Evolutionary conservation across 1,284 basidiomycete genomes (phyloP).

Genomic region (Ustanciosporium gigantosporum): DNA sequence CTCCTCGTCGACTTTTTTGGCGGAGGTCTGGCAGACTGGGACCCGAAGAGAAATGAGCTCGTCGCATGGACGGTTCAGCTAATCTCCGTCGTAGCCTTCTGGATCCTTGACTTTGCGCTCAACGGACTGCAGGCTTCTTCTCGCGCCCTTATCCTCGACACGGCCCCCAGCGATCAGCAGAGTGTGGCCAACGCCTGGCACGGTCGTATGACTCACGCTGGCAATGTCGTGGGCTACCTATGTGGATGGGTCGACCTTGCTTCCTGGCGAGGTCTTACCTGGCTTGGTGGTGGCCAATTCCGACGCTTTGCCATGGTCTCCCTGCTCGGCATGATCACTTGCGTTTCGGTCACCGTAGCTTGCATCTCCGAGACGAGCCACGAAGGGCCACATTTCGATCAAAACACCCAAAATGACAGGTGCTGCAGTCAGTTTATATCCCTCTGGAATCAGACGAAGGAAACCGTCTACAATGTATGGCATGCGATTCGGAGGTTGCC

Average conservation of each 20-base stretch:
- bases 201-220: conserved; percentile 66
- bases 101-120: conserved; percentile 89
- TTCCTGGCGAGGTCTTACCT: conserved; percentile 72
- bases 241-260: conserved; percentile 82
- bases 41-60: conserved; percentile 68
- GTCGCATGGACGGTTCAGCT: conserved; percentile 30
- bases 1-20: conserved; percentile 78
- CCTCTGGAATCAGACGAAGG: conserved; percentile 3
- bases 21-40: conserved; percentile 84
- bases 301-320: conserved; percentile 89
- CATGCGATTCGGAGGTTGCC: conserved; percentile 45
- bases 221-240: conserved; percentile 56
- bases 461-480: conserved; percentile 38
- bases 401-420: neutral
- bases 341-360: conserved; percentile 84
- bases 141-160: conserved; percentile 85
- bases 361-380: conserved; percentile 66
- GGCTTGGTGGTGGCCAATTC: conserved; percentile 91
- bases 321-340: conserved; percentile 75
- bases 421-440: neutral
- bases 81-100: conserved; percentile 88
- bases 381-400: neutral
- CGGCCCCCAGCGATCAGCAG: conserved; percentile 82
- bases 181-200: conserved; percentile 97
- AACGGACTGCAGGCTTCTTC: conserved; percentile 88